A percentile compares a stretch with the other conserved stretches of the same genome.
These are phyloP conservation scores for Nothopassalora personata DNA, from an alignment of 2,329 filamentous ascomycete species.

Conservation along the genomic window DNA sequence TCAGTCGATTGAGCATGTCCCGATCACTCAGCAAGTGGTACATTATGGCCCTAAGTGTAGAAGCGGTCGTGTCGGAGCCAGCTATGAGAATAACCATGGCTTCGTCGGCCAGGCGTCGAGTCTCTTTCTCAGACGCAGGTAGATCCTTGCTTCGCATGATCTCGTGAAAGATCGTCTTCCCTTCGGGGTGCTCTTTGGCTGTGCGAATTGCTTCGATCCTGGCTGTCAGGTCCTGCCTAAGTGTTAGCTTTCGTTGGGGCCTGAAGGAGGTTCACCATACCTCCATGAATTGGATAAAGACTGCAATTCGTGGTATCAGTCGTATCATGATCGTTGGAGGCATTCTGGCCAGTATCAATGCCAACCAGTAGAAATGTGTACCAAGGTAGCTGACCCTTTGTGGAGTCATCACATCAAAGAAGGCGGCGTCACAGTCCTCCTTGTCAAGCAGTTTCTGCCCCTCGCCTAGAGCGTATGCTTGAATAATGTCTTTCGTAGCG, in stretches of 20 bases:
- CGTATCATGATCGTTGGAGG: not conserved
- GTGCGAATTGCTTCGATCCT: constrained; percentile 1
- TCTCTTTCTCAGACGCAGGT: constrained; percentile 8
- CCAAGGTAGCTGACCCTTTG: not conserved
- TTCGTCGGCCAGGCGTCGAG: constrained; percentile 8
- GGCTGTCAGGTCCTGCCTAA: not conserved
- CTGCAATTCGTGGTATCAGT: constrained; percentile 1
- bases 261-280: not conserved
- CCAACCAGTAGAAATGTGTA: constrained; percentile 1
- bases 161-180: constrained; percentile 12
- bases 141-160: constrained; percentile 6
- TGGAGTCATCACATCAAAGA: constrained; percentile 2
- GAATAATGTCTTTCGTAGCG: constrained; percentile 8
- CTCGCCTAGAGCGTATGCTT: constrained; percentile 6
- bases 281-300: not conserved
- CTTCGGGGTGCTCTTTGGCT: not conserved
- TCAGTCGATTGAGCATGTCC: not conserved
- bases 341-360: not conserved
- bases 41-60: constrained; percentile 4
- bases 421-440: constrained; percentile 4
- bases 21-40: constrained; percentile 14
- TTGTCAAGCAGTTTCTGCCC: not conserved
- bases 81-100: constrained; percentile 9
- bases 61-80: constrained; percentile 12
- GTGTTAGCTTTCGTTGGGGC: too few relatives aligned